These are phyloP conservation scores for Capronia americana DNA, from an alignment of 2,329 filamentous ascomycete species.

Conservation along the genomic window DNA sequence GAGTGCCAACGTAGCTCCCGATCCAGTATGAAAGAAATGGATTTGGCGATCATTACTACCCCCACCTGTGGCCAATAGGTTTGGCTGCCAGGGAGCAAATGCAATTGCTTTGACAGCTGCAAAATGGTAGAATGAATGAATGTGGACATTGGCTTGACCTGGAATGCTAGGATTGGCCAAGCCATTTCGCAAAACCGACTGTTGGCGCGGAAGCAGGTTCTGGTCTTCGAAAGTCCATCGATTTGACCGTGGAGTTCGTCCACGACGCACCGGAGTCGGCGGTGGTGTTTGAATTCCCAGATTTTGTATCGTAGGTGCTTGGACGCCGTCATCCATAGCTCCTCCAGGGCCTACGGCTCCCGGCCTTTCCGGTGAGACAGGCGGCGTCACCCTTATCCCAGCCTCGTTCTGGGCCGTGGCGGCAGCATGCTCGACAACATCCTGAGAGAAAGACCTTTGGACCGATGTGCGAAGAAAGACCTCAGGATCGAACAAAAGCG, in stretches of 20 bases:
- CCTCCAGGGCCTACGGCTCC: neutral
- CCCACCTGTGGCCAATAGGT: constrained; percentile 86
- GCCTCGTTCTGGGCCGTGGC: neutral
- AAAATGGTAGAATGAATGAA: constrained; percentile 76
- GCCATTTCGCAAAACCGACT: constrained; percentile 26
- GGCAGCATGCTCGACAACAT: constrained; percentile 7
- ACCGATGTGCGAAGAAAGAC: constrained; percentile 55
- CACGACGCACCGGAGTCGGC: constrained; percentile 19
- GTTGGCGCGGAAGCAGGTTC: neutral
- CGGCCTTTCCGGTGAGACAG: constrained; percentile 20
- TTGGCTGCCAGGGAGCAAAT: constrained; percentile 92
- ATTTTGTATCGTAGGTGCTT: neutral
- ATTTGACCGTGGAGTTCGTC: neutral
- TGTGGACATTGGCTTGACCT: constrained; percentile 55
- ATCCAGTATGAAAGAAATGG: constrained; percentile 89
- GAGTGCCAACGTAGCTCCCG: constrained; percentile 82
- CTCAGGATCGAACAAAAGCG: constrained; percentile 77
- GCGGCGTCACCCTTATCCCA: constrained; percentile 17
- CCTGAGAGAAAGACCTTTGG: constrained; percentile 16
- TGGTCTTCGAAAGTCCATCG: neutral
- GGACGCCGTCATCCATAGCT: neutral
- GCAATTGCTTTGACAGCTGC: constrained; percentile 96
- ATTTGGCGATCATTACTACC: constrained; percentile 95
- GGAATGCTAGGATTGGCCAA: constrained; percentile 34
- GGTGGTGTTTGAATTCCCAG: constrained; percentile 20